Evolutionary conservation across 139 green algal species (phyloP), one percentile per base, ranked within the genome.

Genomic region (Picochlorum sp.): DNA sequence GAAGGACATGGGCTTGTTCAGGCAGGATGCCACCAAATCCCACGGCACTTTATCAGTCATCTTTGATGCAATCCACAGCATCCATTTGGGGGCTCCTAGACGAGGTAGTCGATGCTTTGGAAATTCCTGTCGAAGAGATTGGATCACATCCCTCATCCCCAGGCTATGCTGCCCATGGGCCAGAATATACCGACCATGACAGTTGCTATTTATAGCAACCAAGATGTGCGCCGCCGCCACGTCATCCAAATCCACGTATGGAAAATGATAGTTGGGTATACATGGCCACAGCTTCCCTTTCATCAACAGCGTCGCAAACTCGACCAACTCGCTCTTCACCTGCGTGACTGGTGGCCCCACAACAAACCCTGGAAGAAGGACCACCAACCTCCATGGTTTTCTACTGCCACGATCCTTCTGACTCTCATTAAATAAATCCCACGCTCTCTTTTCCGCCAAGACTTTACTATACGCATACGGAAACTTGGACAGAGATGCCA

Each of bases 381-480:
- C 84, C 4, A 81, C 20, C 70, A 45, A 90, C 60, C 45, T 86
- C 73, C 37, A 94, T 55, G 4, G 75, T 75, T 10, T 83, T 23
- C 7, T 28, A 23, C 23, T n/a, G 10, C n/a, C n/a, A 24, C 7
- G 0, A 63, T 81, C 14, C 31, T 71, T 70, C 16, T 21, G 5
- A 24, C 6, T 21, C 18, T 16, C 16, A 24, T n/a, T 9, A n/a
- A 24, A 69, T 41, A 84, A 18, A 20, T 83, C 64, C 84, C 82
- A 94, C 0, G 82, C 86, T 6, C 60, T 66, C 15, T 65, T 62
- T 75, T 94, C 86, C 14, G 84, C 86, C 57, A 77, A 55, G 28
- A 77, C 83, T 83, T 93, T 93, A 68, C 72, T 80, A 28, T 86
- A 67, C 67, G 78, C 84, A 78, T 94, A 94, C 1, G 77, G 69